Percentiles rank a stretch among this genome's conserved stretches.
phyloP scores from a whole-genome alignment of 768 basidiomycete genomes.

The Harrya chromipes region DNA sequence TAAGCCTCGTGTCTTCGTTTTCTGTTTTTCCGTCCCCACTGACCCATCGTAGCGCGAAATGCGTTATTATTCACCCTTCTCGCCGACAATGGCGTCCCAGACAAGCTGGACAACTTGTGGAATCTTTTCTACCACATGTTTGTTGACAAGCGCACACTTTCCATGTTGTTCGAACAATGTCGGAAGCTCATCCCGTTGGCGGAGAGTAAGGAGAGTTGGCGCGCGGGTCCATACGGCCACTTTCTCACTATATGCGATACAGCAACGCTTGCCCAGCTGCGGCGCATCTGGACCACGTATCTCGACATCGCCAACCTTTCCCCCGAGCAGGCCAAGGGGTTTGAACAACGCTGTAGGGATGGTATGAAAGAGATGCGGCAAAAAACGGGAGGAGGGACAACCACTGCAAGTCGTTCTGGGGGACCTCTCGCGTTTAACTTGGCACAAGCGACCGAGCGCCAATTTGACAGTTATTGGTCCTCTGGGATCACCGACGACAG shows the following conservation, averaged over 20 bases:
- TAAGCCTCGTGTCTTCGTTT: neutral
- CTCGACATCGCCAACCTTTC: constrained; percentile 6
- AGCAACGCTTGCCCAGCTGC: constrained; percentile 19
- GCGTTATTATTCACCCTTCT: constrained; percentile 24
- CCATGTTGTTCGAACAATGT: constrained; percentile 23
- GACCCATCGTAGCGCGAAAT: constrained; percentile 25
- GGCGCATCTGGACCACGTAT: constrained; percentile 21
- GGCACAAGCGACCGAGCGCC: neutral
- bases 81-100: constrained; percentile 13
- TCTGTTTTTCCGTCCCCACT: neutral
- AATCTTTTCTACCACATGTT: constrained; percentile 25
- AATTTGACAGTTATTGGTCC: constrained; percentile 25
- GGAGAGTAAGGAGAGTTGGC: constrained; percentile 17
- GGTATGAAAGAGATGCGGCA: constrained; percentile 9
- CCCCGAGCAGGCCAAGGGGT: constrained; percentile 4
- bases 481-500: constrained; percentile 15
- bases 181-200: constrained; percentile 23
- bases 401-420: constrained; percentile 25
- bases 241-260: constrained; percentile 21
- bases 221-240: constrained; percentile 23
- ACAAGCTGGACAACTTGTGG: constrained; percentile 22
- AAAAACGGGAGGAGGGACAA: neutral
- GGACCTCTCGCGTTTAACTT: constrained; percentile 19
- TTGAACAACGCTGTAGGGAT: constrained; percentile 6
- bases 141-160: constrained; percentile 17